These are phyloP conservation scores for Phragmites australis DNA, from an alignment of 176 grass and related monocot species.

Conservation along the genomic window DNA sequence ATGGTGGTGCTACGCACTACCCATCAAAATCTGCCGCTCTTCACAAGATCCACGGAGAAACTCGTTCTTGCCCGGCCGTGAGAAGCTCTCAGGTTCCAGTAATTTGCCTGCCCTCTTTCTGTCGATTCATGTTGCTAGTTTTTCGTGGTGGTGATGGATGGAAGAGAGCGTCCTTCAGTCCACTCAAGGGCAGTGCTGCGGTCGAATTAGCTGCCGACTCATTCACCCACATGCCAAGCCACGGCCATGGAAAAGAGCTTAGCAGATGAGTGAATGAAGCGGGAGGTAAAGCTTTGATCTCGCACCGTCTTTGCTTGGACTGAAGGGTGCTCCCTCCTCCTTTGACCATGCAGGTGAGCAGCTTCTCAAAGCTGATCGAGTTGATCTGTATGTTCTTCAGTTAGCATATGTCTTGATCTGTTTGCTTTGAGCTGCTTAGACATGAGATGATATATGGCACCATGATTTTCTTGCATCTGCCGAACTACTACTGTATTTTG, in stretches of 20 bases:
- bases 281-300: constrained; percentile 81
- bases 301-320: constrained; percentile 78
- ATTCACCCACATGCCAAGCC: constrained; percentile 86
- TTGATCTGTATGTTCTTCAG: constrained; percentile 24
- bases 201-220: constrained; percentile 96
- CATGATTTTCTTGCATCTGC: neutral
- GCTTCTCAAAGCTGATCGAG: neutral
- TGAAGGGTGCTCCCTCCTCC: constrained; percentile 97
- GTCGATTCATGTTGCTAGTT: constrained; percentile 11
- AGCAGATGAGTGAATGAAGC: constrained; percentile 95
- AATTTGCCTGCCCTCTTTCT: neutral
- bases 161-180: constrained; percentile 98
- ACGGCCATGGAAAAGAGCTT: constrained; percentile 44
- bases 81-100: neutral
- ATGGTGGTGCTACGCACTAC: no score
- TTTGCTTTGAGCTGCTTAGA: constrained; percentile 19
- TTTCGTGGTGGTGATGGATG: constrained; percentile 14
- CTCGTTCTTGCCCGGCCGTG: neutral
- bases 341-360: constrained; percentile 19
- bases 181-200: constrained; percentile 64
- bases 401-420: neutral
- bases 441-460: neutral
- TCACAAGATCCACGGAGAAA: constrained; percentile 37
- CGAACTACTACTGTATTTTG: neutral
- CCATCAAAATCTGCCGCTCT: neutral